These are phyloP conservation scores for Penicillium sp. DNA, from an alignment of 2,329 filamentous ascomycete genomes.

Conservation along the genomic window DNA sequence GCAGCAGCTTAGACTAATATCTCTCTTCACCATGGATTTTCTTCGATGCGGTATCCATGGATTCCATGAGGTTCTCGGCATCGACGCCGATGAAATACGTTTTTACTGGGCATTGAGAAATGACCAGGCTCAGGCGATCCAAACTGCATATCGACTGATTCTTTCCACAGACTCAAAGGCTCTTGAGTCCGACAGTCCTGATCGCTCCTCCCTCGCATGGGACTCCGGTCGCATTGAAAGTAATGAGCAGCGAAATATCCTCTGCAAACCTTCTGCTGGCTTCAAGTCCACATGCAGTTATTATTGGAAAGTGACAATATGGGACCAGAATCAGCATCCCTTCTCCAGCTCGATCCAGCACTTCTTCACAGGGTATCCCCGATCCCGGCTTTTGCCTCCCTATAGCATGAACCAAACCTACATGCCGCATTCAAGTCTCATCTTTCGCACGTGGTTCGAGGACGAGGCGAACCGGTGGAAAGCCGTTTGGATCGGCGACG, in stretches of 20 bases:
- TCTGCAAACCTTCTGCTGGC: slow-evolving; percentile 17
- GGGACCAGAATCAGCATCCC: background rate
- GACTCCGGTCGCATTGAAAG: slow-evolving; percentile 21
- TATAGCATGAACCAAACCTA: too few species aligned
- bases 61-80: slow-evolving; percentile 23
- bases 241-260: slow-evolving; percentile 22
- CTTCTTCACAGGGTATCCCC: background rate
- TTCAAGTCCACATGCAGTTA: slow-evolving; percentile 22
- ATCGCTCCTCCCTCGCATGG: slow-evolving; percentile 11
- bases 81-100: slow-evolving; percentile 22
- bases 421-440: too few species aligned
- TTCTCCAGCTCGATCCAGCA: slow-evolving; percentile 17
- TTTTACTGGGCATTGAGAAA: slow-evolving; percentile 22
- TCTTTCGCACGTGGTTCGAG: too few species aligned
- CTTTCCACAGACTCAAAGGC: slow-evolving; percentile 5
- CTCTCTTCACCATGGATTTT: slow-evolving; percentile 10
- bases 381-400: too few species aligned
- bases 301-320: slow-evolving; percentile 17
- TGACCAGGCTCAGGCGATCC: slow-evolving; percentile 1
- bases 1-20: too few species aligned
- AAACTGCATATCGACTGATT: slow-evolving; percentile 18
- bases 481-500: too few species aligned
- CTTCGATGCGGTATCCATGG: slow-evolving; percentile 25
- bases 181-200: background rate
- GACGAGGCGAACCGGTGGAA: too few species aligned